Evolutionary conservation across 2,329 filamentous ascomycete genomes (phyloP), one percentile per base, ranked within the genome.

Genomic region (Penicillium sp.): DNA sequence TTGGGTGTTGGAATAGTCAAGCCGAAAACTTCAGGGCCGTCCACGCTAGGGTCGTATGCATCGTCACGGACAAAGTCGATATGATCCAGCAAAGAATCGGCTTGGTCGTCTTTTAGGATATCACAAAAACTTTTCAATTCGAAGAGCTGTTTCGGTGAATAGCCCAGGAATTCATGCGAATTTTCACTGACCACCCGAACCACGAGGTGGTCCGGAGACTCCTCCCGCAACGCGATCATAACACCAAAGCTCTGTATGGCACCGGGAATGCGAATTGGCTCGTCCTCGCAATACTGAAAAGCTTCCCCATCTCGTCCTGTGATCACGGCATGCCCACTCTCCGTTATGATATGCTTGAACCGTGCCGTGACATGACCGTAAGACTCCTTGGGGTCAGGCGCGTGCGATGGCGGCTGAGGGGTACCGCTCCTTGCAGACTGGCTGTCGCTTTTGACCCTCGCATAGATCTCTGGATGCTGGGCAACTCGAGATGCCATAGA

Each of bases 11-110:
- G 86, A 49, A 96, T 83, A 0, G 90, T 89, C 54, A 96, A 77
- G 53, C 91, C 91, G 68, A 97, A 95, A 3, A 97, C 91, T 70
- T 96, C 92, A 0, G 92, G 92, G 0, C 92, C 93, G 66, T 93
- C 93, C 1, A 85, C 79, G 0, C 85, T 82, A 0, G 91, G 88
- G 72, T 96, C 91, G 0, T 89, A 86, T 12, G 91, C 90, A 65
- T 95, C 92, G 55, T 96, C 92, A 24, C 89, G 86, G 57, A 96
- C 91, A 72, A 96, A 96, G 72, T 96, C 91, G 56, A 96, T 86
- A 67, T 96, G 92, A 67, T 96, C 92, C 7, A 95, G 80, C 0
- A 97, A 80, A 65, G 91, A 93, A 65, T 96, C 92, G 17, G 89
- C 85, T 72, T 96, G 92, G 69, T 96, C 92, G 58, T 95, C 90